Percentiles rank a stretch among this genome's conserved stretches.
phyloP scores from a whole-genome alignment of 345 rosid genomes.

The Syzygium jambos region DNA sequence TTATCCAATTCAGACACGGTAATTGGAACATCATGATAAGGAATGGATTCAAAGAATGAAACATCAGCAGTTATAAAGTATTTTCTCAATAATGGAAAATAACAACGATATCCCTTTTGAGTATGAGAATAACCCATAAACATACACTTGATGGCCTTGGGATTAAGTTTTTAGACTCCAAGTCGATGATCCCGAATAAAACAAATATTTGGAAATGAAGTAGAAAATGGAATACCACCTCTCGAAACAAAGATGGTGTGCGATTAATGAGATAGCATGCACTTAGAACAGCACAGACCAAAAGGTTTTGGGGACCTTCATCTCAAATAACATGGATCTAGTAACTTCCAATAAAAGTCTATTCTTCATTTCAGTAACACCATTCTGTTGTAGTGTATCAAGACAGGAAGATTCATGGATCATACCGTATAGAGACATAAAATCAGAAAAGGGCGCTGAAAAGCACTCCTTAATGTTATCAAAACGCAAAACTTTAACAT shows the following conservation, averaged over 20 bases:
- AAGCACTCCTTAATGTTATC: background rate
- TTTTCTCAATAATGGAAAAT: background rate
- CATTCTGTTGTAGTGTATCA: background rate
- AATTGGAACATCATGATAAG: background rate
- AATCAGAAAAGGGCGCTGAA: too few species aligned
- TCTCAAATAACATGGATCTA: background rate
- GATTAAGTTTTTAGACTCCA: background rate
- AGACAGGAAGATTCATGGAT: background rate
- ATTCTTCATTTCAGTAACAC: background rate
- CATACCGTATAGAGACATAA: background rate
- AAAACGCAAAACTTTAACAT: background rate
- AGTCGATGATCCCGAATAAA: accelerated
- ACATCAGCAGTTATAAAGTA: background rate
- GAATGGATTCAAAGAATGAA: background rate
- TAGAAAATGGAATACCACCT: background rate
- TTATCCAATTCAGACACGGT: too few species aligned
- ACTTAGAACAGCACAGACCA: background rate
- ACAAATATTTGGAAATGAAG: background rate
- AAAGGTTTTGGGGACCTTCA: background rate
- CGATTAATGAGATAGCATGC: background rate
- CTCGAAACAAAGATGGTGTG: background rate
- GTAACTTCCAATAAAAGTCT: background rate
- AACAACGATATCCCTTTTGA: background rate
- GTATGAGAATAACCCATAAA: background rate
- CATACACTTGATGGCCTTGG: background rate